Conservation (phyloP, 2,329 filamentous ascomycete genomes). For the Ophiostoma novo-ulmi region DNA sequence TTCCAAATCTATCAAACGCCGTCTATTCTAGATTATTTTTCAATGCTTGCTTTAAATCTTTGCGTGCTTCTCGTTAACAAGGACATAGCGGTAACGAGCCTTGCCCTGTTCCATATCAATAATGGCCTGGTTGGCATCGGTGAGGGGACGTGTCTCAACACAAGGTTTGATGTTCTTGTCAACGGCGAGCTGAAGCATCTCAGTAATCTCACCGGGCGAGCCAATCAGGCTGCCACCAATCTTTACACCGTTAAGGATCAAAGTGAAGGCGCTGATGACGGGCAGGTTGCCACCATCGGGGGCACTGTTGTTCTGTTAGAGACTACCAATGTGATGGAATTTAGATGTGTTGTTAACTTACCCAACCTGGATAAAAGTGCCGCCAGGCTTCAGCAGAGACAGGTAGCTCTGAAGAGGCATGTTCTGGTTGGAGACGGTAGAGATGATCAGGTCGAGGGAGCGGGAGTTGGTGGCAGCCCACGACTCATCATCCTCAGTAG, state of each 20-base stretch:
- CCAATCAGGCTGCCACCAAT: constrained; percentile 47
- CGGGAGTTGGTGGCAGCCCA: constrained; percentile 50
- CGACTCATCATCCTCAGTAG: constrained; percentile 45
- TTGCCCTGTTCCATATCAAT: constrained; percentile 55
- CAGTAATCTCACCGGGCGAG: constrained; percentile 52
- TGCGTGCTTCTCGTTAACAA: constrained; percentile 29
- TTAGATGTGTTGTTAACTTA: not conserved
- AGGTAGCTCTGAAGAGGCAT: constrained; percentile 64
- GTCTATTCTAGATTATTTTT: no score
- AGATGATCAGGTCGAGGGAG: constrained; percentile 54
- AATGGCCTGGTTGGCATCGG: constrained; percentile 53
- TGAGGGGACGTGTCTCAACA: constrained; percentile 52
- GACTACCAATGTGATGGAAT: not conserved
- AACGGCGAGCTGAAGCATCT: constrained; percentile 57
- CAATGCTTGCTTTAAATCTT: not conserved
- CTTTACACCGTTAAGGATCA: constrained; percentile 53
- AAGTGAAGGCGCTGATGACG: constrained; percentile 48
- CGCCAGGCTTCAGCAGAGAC: constrained; percentile 59
- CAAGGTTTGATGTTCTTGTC: constrained; percentile 55
- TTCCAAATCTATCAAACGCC: not conserved
- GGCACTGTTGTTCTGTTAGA: constrained; percentile 14
- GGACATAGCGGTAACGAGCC: constrained; percentile 47
- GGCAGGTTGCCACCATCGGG: constrained; percentile 51
- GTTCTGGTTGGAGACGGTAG: constrained; percentile 47
- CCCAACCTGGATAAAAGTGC: constrained; percentile 63